phyloP scores from a whole-genome alignment of 768 basidiomycete genomes.

The Termitomyces sp. region DNA sequence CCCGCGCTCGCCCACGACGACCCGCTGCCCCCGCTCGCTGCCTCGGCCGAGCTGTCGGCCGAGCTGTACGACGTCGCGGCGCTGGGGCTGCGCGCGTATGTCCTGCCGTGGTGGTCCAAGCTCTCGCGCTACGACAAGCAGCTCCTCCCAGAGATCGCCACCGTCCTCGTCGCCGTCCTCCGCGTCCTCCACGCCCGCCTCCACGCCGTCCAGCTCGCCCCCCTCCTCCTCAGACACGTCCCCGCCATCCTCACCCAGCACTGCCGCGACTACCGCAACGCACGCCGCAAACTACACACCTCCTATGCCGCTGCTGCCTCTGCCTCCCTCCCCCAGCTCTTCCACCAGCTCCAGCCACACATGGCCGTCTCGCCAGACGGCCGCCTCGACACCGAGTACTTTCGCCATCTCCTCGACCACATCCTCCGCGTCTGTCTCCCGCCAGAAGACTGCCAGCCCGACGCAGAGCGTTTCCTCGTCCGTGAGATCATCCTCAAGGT shows the following conservation, averaged over 20 bases:
- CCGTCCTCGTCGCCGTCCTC: conserved; percentile 51
- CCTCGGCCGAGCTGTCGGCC: conserved; percentile 51
- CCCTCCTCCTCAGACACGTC: conserved; percentile 56
- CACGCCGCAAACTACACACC: conserved; percentile 51
- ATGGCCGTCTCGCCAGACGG: conserved; percentile 70
- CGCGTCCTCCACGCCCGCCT: conserved; percentile 57
- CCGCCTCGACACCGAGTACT: conserved; percentile 66
- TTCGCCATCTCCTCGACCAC: conserved; percentile 74
- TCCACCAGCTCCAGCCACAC: conserved; percentile 81
- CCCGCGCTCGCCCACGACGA: conserved; percentile 39
- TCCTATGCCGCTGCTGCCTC: conserved; percentile 70
- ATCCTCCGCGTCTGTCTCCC: conserved; percentile 73
- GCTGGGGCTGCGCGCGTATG: conserved; percentile 70
- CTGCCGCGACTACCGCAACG: conserved; percentile 72
- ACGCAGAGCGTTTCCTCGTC: conserved; percentile 75
- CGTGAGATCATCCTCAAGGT: conserved; percentile 82
- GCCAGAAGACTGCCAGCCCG: conserved; percentile 70
- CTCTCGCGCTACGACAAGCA: conserved; percentile 81
- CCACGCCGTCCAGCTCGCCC: conserved; percentile 47
- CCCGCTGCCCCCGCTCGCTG: conserved; percentile 37
- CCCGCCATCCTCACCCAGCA: conserved; percentile 72
- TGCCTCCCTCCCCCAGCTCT: conserved; percentile 57
- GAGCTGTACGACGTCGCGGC: conserved; percentile 80
- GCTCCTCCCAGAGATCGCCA: conserved; percentile 66
- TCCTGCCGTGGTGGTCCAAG: conserved; percentile 84